Evolutionary conservation across 805 yeast genomes (phyloP).

Genomic region (Clavispora fructus): DNA sequence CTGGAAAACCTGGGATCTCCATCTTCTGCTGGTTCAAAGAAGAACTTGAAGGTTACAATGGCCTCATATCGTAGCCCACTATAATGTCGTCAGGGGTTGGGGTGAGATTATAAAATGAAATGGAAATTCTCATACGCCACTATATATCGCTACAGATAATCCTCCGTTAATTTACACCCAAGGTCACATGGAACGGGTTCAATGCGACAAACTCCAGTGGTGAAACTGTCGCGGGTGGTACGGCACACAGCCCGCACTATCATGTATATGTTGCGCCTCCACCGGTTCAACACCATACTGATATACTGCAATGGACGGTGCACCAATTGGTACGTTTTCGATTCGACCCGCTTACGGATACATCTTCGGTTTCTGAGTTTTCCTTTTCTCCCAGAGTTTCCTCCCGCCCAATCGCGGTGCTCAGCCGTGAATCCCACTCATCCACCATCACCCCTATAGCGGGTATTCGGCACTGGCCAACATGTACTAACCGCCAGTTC

Average conservation of each 20-base stretch:
- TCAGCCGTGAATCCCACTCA: neutral
- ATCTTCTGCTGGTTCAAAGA: too few species aligned
- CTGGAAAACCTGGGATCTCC: too few species aligned
- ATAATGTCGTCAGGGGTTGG: too few species aligned
- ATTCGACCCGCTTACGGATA: neutral
- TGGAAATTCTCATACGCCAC: too few species aligned
- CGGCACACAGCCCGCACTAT: slow-evolving; percentile 3
- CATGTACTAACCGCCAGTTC: slow-evolving; percentile 44
- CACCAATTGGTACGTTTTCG: slow-evolving; percentile 16
- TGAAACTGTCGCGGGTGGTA: neutral
- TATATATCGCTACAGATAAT: too few species aligned
- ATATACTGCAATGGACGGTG: slow-evolving; percentile 11
- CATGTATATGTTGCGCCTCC: slow-evolving; percentile 11
- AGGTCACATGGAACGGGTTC: too few species aligned
- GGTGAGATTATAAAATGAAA: too few species aligned
- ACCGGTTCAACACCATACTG: neutral
- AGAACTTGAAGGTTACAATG: too few species aligned
- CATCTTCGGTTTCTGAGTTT: too few species aligned
- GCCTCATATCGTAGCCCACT: too few species aligned
- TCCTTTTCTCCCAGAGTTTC: neutral
- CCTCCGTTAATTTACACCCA: too few species aligned
- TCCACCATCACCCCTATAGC: neutral
- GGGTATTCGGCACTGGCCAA: neutral
- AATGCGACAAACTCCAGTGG: too few species aligned
- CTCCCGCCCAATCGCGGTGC: neutral